A percentile compares a stretch with the other conserved stretches of the same genome.
phyloP scores from a whole-genome alignment of 495 filamentous ascomycete species.

The Terfezia claveryi region DNA sequence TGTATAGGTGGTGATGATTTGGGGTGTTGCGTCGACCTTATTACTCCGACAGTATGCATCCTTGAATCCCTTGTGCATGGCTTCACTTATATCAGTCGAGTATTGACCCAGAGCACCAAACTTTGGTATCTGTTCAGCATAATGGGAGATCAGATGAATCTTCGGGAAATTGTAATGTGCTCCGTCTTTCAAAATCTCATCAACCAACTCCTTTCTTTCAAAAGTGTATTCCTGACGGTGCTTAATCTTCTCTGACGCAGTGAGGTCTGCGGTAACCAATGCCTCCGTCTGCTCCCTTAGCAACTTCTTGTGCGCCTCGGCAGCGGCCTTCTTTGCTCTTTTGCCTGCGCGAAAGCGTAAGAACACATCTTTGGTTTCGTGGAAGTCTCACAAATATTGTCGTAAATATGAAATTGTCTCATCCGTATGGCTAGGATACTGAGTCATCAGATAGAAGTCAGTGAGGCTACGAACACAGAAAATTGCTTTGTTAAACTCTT shows the following conservation, averaged over 20 bases:
- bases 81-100: neutral
- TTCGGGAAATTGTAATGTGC: neutral
- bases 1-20: neutral
- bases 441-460: neutral
- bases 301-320: neutral
- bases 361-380: neutral
- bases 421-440: neutral
- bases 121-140: neutral
- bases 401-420: neutral
- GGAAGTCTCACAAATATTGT: neutral
- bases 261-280: neutral
- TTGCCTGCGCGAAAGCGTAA: neutral
- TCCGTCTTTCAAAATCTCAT: neutral
- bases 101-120: neutral
- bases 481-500: neutral
- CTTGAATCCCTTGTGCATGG: neutral
- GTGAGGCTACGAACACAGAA: neutral
- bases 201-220: neutral
- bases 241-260: neutral
- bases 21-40: neutral
- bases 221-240: neutral
- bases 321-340: neutral
- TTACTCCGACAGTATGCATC: neutral
- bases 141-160: neutral
- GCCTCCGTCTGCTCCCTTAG: neutral